Evolutionary conservation across 78 protist genomes (phyloP).

Genomic region (Dictyostelium brefeldianum): DNA sequence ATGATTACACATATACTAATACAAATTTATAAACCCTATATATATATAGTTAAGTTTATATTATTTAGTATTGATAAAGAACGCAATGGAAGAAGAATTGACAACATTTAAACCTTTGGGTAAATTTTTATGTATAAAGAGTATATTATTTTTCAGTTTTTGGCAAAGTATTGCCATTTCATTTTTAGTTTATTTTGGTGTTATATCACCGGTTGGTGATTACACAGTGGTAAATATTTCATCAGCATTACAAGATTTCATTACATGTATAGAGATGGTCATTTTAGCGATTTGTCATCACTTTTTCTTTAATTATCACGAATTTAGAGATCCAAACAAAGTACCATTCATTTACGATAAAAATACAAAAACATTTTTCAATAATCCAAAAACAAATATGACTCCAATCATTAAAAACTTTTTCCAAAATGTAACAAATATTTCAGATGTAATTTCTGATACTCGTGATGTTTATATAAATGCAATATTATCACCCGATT

Average conservation of each 20-base stretch:
- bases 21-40: background rate
- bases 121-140: slow-evolving; percentile 84
- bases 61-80: slow-evolving; percentile 69
- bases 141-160: slow-evolving; percentile 68
- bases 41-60: slow-evolving; percentile 59
- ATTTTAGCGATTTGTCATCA: slow-evolving; percentile 48
- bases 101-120: slow-evolving; percentile 78
- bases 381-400: slow-evolving; percentile 37
- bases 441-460: slow-evolving; percentile 55
- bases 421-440: slow-evolving; percentile 41
- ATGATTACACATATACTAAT: background rate
- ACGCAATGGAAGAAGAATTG: slow-evolving; percentile 72
- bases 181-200: slow-evolving; percentile 55
- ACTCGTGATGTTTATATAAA: slow-evolving; percentile 56
- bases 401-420: slow-evolving; percentile 56
- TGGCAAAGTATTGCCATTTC: slow-evolving; percentile 71
- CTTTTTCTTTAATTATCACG: slow-evolving; percentile 47
- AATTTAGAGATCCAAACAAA: slow-evolving; percentile 67
- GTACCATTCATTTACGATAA: slow-evolving; percentile 49
- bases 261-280: slow-evolving; percentile 77
- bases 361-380: slow-evolving; percentile 52
- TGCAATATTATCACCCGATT: slow-evolving; percentile 52
- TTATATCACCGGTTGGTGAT: slow-evolving; percentile 36
- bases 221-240: slow-evolving; percentile 49
- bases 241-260: slow-evolving; percentile 50